Percentiles rank a stretch among this genome's conserved stretches.
Evolutionary conservation across 2,329 filamentous ascomycete species (phyloP).

Genomic region (Colletotrichum paranaense): DNA sequence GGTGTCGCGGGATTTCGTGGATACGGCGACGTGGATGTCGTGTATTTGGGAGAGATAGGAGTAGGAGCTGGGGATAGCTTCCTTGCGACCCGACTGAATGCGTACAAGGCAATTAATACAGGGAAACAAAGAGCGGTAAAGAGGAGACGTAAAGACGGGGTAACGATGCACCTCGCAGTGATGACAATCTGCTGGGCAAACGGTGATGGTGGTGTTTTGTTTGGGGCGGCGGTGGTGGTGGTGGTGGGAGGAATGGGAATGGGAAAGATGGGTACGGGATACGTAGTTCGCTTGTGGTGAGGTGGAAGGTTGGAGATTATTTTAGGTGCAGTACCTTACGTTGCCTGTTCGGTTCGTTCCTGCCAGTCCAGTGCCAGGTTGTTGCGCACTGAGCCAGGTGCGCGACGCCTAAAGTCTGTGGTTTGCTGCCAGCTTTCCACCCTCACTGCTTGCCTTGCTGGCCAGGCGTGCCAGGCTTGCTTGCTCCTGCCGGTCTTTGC

Average conservation of each 20-base stretch:
- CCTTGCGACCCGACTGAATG: conserved; percentile 34
- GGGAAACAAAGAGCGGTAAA: conserved; percentile 33
- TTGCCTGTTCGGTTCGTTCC: not conserved
- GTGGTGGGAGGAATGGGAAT: conserved; percentile 32
- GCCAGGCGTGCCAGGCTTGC: not conserved
- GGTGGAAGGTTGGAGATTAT: conserved; percentile 29
- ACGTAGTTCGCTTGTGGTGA: conserved; percentile 32
- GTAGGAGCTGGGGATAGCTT: conserved; percentile 35
- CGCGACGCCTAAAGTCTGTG: conserved; percentile 13
- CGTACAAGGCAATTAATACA: conserved; percentile 38
- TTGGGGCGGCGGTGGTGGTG: conserved; percentile 26
- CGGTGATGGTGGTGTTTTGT: conserved; percentile 33
- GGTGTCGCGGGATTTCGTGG: conserved; percentile 30
- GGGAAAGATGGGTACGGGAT: conserved; percentile 35
- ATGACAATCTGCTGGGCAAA: conserved; percentile 38
- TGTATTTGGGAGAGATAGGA: conserved; percentile 26
- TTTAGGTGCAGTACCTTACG: conserved; percentile 4
- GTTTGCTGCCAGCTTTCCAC: not conserved
- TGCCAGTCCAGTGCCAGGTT: not conserved
- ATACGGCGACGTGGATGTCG: conserved; percentile 24
- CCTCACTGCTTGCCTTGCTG: not conserved
- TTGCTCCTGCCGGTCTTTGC: conserved; percentile 1
- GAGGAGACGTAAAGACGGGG: conserved; percentile 18
- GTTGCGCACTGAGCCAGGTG: not conserved
- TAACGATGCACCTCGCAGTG: conserved; percentile 36